Evolutionary conservation across 345 rosid genomes (phyloP), one percentile per base, ranked within the genome.

Genomic region (Capsella bursapastoris): DNA sequence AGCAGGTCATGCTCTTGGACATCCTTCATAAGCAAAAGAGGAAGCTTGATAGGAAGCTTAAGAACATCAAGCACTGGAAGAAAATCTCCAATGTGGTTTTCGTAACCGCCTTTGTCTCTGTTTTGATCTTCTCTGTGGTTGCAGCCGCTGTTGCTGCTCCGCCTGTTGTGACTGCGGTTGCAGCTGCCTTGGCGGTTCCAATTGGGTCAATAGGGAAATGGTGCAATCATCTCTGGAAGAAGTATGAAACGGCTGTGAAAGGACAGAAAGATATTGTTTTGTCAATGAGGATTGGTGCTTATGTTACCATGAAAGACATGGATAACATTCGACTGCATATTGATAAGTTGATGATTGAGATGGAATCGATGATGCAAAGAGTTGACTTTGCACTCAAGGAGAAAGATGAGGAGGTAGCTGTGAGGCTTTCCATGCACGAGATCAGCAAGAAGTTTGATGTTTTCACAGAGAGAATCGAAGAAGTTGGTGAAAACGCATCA

Each of bases 91-190:
- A 91, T 55, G 89, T 90, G 44, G 76, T 95, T 29, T 91, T 95
- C 34, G 89, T 84, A 13, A 71, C 97, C 6, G 82, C 87, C 3
- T 87, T 91, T 28, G 89, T 95, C 11, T 84, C 97, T 16, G 88
- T 88, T 16, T 45, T 91, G 78, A 84, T 91, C 64, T 81, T 91
- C 78, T 88, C 99, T 0, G 96, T 94, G 16, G 97, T 90, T 44
- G 97, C 99, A 59, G 99, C 96, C 32, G 90, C 97, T 25, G 53
- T 90, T 40, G 86, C 96, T 22, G 93, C 91, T 18, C 97, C 97
- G 0, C 96, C 96, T 1, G 79, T 91, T 12, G 78, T 86, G 32
- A 84, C 86, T 6, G 97, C 96, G 25, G 35, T 90, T 49, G 97
- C 91, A 1, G 87, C 89, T 72, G 97, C 92, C 0, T 47, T 95